Base-by-base conservation (phyloP, 2,329 filamentous ascomycete genomes). In the Conoideocrella luteorostrata region DNA sequence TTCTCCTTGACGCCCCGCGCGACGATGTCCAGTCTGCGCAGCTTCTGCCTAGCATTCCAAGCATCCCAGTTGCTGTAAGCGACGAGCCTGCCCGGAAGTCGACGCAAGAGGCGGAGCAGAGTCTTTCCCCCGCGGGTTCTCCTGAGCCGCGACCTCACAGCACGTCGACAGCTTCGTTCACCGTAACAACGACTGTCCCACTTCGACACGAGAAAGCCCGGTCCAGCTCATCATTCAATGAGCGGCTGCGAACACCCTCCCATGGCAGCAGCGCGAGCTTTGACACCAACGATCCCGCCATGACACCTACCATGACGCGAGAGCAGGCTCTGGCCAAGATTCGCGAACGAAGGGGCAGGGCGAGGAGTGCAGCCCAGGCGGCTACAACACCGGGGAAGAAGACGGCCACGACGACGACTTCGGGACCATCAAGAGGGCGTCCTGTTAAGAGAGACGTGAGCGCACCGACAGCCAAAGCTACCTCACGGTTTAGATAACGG, bases 301-400 rank as follows among this genome's bases (percentile, higher is more conserved):
- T 83, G 47, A 81, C 75, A 33, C 78, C 79, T 5, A 84, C 80
- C 30, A 80, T 84, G 76, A 78, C 78, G 21, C 74, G 86, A 43
- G 86, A 88, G 60, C 74, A 88, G 61, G 86, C 86, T 4, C 72
- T 91, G 13, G 83, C 83, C 44, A 80, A 83, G 59, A 90, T 91
- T 52, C 75, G 81, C 42, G 82, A 87, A 64, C 73, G 86, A 22
- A 69, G 86, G 42, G 84, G 84, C 6, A 70, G 86, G 36, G 84
- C 86, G 45, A 74, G 80, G 52, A 87, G 82, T 59, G 77, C 84
- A 45, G 80, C 80, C 4, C 73, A 79, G 41, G 79, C 78, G 3
- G 74, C 78, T 5, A 67, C 74, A 47, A 84, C 83, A 17, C 67
- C 74, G 47, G 84, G 82, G 17, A 55, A 59, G 7, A 68, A 71